Evolutionary conservation across 2,329 filamentous ascomycete species (phyloP), one percentile per base, ranked within the genome.

Genomic region (Trichoderma guizhouense): DNA sequence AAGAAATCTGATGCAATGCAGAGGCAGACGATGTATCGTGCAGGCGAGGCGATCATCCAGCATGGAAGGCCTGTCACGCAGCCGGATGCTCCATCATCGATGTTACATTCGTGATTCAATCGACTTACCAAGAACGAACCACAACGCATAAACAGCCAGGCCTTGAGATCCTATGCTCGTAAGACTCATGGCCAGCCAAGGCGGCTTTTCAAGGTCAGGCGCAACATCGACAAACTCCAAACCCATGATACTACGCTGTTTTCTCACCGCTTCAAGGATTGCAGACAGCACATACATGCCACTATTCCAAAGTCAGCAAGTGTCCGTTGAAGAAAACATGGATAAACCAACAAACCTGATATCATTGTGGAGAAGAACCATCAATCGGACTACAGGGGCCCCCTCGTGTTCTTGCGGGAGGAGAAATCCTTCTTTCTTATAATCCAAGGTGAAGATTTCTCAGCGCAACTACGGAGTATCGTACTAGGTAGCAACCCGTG

Each of bases 221-320:
- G 8, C 30, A 57, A n/a, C 21, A 67, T 63, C 26, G 24, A 12
- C 15, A 51, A 51, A 26, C 15, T 39, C 8, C 30, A 57, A 63
- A 58, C 11, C 68, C 32, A 43, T 39, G 57, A 34, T n/a, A 60
- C 26, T n/a, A n/a, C 18, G 18, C 39, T 12, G 55, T 3, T 64
- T 62, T 64, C 57, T 71, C 68, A 71, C 68, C 68, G 68, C 68
- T 71, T 47, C 30, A 26, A 36, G 28, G 43, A 9, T n/a, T 60
- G 36, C 14, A 43, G 67, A 71, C 61, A 64, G 36, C 60, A 71
- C 68, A 63, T 64, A 43, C 68, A 71, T 71, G 47, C 60, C 24
- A 57, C 68, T 64, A 71, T 57, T 28, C 68, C 68, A 32, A 71
- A 71, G 68, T 43, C 60, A 64, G 58, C 47, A 64, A 58, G 68